Evolutionary conservation across 192 early-diverging fungal species (phyloP).

Genomic region (Coemansia sp.): DNA sequence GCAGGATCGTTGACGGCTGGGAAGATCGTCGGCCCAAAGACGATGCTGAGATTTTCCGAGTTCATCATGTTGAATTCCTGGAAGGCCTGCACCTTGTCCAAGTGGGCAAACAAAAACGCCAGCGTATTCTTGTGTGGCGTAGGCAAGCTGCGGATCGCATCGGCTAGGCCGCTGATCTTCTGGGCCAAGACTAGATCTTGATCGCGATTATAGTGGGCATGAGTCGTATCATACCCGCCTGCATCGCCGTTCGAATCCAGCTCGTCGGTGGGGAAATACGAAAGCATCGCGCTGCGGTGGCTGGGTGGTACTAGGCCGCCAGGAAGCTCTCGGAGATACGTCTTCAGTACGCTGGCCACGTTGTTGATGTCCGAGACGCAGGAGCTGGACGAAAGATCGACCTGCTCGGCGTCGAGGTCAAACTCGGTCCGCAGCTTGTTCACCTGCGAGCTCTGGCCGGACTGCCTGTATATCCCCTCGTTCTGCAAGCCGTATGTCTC

Average conservation of each 20-base stretch:
- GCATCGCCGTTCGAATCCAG: constrained; percentile 11
- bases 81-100: constrained; percentile 74
- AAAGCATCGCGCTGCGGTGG: constrained; percentile 32
- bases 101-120: constrained; percentile 73
- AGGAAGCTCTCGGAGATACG: constrained; percentile 94
- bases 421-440: constrained; percentile 69
- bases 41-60: constrained; percentile 78
- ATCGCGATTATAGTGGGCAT: constrained; percentile 14
- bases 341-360: constrained; percentile 81
- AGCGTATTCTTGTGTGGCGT: constrained; percentile 84
- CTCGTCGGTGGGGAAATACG: constrained; percentile 21
- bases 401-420: constrained; percentile 68
- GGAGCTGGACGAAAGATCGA: constrained; percentile 62
- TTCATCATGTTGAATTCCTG: constrained; percentile 87
- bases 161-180: constrained; percentile 30
- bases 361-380: constrained; percentile 74
- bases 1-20: constrained; percentile 29
- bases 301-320: constrained; percentile 74
- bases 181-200: constrained; percentile 28
- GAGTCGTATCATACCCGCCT: not conserved
- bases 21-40: constrained; percentile 83
- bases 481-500: constrained; percentile 73
- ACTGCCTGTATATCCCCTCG: constrained; percentile 88
- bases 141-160: constrained; percentile 60
- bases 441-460: constrained; percentile 74